Base-by-base conservation (phyloP, 371 early-diverging fungal species). In the Mucor saturninus region DNA sequence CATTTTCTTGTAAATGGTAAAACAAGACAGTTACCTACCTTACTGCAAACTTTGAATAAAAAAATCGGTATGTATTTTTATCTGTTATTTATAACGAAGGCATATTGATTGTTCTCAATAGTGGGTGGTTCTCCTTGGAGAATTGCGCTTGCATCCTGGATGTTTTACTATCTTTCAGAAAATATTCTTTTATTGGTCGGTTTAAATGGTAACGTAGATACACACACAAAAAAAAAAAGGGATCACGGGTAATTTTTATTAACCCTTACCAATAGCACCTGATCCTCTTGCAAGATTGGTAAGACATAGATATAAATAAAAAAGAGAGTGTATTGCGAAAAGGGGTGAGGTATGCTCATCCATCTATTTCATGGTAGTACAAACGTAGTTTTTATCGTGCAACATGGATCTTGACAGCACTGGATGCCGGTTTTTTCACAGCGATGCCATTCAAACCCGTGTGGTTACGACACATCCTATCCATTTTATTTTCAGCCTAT, bases 341-440 rank as follows among this genome's bases (percentile, higher is more conserved):
- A 21, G 21, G 21, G 21, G 21, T 21, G 9, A 46, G 21, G 21
- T 8, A 46, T 21, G 21, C 31, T 40, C 43, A 58, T 37, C 15
- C 29, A 3, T 29, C 42, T 42, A 43, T 32, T 35, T 37, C 10
- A 31, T 67, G 66, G 56, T 83, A 95, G 85, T 98, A 98, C 83
- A 94, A 90, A 46, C 86, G 91, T 8, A 93, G 89, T 72, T 98
- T 91, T 75, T 97, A 93, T 68, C 88, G 98, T 26, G 95, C 95
- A 2, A 90, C 96, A 1, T 96, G 94, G 93, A 82, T 97, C 42
- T 67, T 95, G 63, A 93, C 94, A 6, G 93, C 94, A 2, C 73
- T 96, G 30, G 98, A 98, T 69, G 98, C 98, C 3, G 98, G 98
- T 0, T 97, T 96, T 72, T 90, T 95, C 69, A 95, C 96, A 2